Evolutionary conservation across 2,329 filamentous ascomycete genomes (phyloP), one percentile per base, ranked within the genome.

Genomic region (Venturia pyrina): DNA sequence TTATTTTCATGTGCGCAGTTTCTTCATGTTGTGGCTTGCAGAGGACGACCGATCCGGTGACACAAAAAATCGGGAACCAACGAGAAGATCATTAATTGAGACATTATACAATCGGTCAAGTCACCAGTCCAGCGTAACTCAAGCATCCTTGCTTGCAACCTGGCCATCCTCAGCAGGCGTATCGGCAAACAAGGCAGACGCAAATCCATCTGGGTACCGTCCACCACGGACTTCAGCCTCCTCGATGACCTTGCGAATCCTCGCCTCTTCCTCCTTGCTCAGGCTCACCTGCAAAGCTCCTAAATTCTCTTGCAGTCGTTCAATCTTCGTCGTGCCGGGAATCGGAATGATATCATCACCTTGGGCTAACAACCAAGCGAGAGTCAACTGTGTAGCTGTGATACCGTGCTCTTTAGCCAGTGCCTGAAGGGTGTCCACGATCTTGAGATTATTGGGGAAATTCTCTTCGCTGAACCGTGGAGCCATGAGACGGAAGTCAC

Each of bases 301-400:
- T 28, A 66, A n/a, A 65, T 79, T 80, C 63, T 78, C 75, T 60
- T 78, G 76, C 7, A 79, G 62, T 0, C 78, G 73, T 4, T 67
- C 61, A 0, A 73, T 66, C 68, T 79, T 80, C 0, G 78, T 80
- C 0, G 78, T 80, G 2, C 79, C 78, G 1, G 82, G 82, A 66
- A 84, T 89, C 0, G 87, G 84, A 70, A 86, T 81, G 62, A 89
- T 77, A 69, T 87, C 83, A 2, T 82, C 78, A 0, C 83, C 84
- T 70, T 88, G 85, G 4, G 81, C 81, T 68, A 87, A 70, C 66
- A 89, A 69, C 86, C 87, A 89, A 0, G 86, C 86, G 37, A 89
- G 76, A 1, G 84, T 82, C 41, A 90, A 71, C 71, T 90, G 82
- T 1, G 78, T 79, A 0, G 84, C 69, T 0, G 86, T 86, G 59